phyloP scores from a whole-genome alignment of 176 grass and related monocot species.

The Alopecurus myosuroides region DNA sequence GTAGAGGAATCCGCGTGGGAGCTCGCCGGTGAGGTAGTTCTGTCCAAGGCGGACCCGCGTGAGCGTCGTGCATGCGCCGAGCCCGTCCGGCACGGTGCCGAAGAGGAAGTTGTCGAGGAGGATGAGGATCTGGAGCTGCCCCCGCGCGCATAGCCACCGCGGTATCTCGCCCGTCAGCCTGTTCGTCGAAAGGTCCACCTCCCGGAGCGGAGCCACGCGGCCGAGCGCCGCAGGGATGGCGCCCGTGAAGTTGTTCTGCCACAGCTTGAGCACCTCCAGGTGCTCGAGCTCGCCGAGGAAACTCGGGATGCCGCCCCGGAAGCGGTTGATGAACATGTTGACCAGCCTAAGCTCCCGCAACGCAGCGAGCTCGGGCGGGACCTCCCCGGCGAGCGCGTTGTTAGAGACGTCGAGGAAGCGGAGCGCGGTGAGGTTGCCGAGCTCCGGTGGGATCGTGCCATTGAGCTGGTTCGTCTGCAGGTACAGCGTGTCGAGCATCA shows the following conservation, averaged over 20 bases:
- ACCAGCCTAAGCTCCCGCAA: constrained; percentile 38
- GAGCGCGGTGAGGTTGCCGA: constrained; percentile 62
- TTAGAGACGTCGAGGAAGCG: constrained; percentile 71
- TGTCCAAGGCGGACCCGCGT: constrained; percentile 56
- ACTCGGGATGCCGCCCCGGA: constrained; percentile 52
- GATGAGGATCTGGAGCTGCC: constrained; percentile 70
- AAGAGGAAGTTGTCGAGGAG: constrained; percentile 76
- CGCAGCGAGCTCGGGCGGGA: constrained; percentile 44
- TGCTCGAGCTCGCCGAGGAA: constrained; percentile 41
- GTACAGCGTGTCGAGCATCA: constrained; percentile 61
- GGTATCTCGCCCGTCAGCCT: constrained; percentile 66
- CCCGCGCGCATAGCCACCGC: constrained; percentile 39
- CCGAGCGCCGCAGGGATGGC: constrained; percentile 45
- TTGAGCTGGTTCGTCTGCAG: constrained; percentile 74
- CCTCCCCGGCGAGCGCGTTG: constrained; percentile 70
- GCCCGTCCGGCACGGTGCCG: constrained; percentile 51
- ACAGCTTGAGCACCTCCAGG: constrained; percentile 61
- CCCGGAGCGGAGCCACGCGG: constrained; percentile 33
- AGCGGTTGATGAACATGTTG: constrained; percentile 78
- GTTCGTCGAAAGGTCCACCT: constrained; percentile 78
- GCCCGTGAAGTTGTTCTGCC: constrained; percentile 86
- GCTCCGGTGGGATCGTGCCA: constrained; percentile 35
- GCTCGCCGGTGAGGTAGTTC: constrained; percentile 63
- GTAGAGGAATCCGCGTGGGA: constrained; percentile 68
- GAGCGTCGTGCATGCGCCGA: constrained; percentile 51